phyloP scores from a whole-genome alignment of 129 eudicot genomes.

The Artemisia argyi region DNA sequence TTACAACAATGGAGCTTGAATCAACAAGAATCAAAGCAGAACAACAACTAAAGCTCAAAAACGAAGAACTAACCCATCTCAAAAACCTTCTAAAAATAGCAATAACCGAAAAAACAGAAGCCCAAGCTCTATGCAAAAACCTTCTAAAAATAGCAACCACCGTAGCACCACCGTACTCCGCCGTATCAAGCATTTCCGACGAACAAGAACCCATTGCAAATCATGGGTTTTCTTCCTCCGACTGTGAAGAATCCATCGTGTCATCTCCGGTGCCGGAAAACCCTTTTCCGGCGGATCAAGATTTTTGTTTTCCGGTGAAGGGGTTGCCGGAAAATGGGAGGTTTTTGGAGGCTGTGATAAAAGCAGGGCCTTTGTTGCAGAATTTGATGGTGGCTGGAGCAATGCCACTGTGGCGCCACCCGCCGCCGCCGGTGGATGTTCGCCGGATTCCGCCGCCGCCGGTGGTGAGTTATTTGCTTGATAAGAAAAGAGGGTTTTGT shows the following conservation, averaged over 20 bases:
- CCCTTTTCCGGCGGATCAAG: conserved; percentile 26
- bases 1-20: conserved; percentile 73
- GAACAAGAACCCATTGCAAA: conserved; percentile 58
- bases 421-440: conserved; percentile 75
- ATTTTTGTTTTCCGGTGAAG: conserved; percentile 31
- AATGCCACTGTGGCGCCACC: conserved; percentile 91
- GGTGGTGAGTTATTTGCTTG: conserved; percentile 18
- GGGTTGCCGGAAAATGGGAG: conserved; percentile 80
- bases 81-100: conserved; percentile 42
- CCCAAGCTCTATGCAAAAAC: conserved; percentile 45
- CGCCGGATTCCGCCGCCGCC: conserved; percentile 76
- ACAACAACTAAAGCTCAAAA: conserved; percentile 62
- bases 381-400: conserved; percentile 85
- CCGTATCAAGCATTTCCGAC: conserved; percentile 46
- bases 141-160: conserved; percentile 30
- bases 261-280: conserved; percentile 51
- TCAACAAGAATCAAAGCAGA: conserved; percentile 60
- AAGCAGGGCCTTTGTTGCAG: conserved; percentile 86
- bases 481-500: conserved; percentile 47
- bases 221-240: conserved; percentile 57
- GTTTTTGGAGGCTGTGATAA: conserved; percentile 73
- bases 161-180: conserved; percentile 41
- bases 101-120: conserved; percentile 59
- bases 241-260: conserved; percentile 86
- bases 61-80: conserved; percentile 51